phyloP scores from a whole-genome alignment of 1,284 basidiomycete species.

The Ganoderma multipileum region DNA sequence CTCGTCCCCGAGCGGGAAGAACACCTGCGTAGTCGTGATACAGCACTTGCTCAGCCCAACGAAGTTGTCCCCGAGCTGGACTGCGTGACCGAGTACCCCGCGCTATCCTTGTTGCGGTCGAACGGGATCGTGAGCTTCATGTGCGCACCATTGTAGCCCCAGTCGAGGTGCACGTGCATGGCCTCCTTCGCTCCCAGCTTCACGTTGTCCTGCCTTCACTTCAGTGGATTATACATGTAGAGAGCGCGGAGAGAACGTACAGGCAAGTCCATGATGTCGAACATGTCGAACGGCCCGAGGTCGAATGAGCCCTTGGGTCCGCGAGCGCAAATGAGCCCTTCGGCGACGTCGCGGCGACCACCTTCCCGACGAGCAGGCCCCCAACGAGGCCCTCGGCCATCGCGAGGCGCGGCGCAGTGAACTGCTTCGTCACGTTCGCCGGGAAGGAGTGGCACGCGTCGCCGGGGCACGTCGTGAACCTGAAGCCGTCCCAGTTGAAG shows the following conservation, averaged over 20 bases:
- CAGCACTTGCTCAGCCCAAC: constrained; percentile 12
- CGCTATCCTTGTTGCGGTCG: constrained; percentile 16
- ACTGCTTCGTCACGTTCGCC: neutral
- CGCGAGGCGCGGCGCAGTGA: constrained; percentile 9
- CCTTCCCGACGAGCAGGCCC: constrained; percentile 11
- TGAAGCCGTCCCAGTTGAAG: constrained; percentile 13
- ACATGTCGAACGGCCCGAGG: too few species aligned
- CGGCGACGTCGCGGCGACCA: constrained; percentile 7
- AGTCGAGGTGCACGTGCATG: constrained; percentile 18
- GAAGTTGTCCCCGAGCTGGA: constrained; percentile 8
- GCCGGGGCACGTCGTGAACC: constrained; percentile 13
- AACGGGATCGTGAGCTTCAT: constrained; percentile 13
- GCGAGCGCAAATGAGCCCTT: constrained; percentile 11
- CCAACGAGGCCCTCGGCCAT: constrained; percentile 16
- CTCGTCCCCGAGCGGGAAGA: constrained; percentile 11
- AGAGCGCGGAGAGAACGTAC: neutral
- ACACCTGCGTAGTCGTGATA: constrained; percentile 16
- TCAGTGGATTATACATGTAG: neutral
- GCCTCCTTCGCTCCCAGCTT: constrained; percentile 13
- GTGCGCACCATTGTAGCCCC: neutral
- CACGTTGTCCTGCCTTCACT: neutral
- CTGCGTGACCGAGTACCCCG: constrained; percentile 14
- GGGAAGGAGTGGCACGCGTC: neutral
- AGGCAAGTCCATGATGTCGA: constrained; percentile 15
- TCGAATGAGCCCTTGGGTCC: constrained; percentile 7